Conservation (phyloP, 495 filamentous ascomycete genomes). For the Neurospora sp. region DNA sequence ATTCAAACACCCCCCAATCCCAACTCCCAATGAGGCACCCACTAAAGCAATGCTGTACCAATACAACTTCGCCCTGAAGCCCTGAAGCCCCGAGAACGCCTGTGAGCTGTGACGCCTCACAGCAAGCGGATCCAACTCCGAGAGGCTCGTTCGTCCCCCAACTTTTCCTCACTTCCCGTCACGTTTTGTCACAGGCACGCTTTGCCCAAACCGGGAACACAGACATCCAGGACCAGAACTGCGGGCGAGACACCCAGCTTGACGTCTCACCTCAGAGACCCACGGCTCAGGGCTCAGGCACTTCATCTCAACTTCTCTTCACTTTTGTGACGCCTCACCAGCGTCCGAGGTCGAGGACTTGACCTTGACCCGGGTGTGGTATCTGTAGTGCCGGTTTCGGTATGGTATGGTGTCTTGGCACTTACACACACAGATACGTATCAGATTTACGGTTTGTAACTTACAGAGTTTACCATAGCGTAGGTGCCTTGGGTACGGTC, state of each 20-base stretch:
- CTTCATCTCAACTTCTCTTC: neutral
- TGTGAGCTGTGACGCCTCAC: neutral
- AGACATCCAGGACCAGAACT: neutral
- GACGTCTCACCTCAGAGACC: no score
- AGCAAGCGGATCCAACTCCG: neutral
- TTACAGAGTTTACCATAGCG: neutral
- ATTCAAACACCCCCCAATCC: neutral
- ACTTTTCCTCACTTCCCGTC: neutral
- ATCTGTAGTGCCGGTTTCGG: neutral
- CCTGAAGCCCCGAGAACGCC: neutral
- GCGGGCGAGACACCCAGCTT: no score
- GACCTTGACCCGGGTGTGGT: neutral
- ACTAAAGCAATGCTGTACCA: neutral
- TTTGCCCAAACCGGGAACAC: neutral
- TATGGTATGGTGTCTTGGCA: neutral
- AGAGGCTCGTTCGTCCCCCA: neutral
- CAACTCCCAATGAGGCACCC: no score
- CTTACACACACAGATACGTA: neutral
- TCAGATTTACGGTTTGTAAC: neutral
- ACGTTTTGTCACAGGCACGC: neutral
- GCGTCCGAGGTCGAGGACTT: neutral
- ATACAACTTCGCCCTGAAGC: neutral
- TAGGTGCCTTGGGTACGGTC: neutral
- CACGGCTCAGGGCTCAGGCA: neutral
- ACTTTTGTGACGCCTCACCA: neutral